A percentile compares a stretch with the other conserved stretches of the same genome.
Conservation (phyloP, 2,329 filamentous ascomycete genomes). For the Phialophora macrospora region DNA sequence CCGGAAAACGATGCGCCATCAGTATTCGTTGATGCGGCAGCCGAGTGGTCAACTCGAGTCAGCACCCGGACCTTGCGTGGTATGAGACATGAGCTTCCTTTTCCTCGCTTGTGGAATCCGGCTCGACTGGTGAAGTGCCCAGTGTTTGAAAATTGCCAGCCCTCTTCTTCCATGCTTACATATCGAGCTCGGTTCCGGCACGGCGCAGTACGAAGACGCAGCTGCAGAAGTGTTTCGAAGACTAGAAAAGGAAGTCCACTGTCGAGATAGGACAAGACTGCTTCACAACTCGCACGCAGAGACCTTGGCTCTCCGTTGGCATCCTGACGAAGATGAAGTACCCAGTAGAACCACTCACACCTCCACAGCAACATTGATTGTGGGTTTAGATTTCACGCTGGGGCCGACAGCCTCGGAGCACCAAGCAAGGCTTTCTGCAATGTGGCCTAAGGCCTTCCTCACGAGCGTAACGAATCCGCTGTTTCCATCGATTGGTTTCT, state of each 20-base stretch:
- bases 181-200: conserved; percentile 5
- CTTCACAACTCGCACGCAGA: not conserved
- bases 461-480: not conserved
- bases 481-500: conserved; percentile 1
- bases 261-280: conserved; percentile 6
- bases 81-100: conserved; percentile 5
- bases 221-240: not conserved
- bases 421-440: not conserved
- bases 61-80: conserved; percentile 8
- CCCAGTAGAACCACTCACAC: not conserved
- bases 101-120: conserved; percentile 11
- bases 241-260: conserved; percentile 2
- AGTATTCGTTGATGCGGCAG: conserved; percentile 13
- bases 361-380: not conserved
- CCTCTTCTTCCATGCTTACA: conserved; percentile 11
- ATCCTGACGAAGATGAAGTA: not conserved
- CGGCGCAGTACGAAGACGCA: conserved; percentile 4
- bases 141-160: not conserved
- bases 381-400: conserved; percentile 7
- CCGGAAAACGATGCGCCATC: conserved; percentile 14
- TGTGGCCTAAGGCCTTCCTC: not conserved
- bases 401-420: conserved; percentile 8
- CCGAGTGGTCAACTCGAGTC: conserved; percentile 11
- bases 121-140: not conserved
- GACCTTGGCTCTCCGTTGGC: not conserved